A percentile compares a stretch with the other conserved stretches of the same genome.
phyloP scores from a whole-genome alignment of 2,329 filamentous ascomycete genomes.

The Epichloe scottii region DNA sequence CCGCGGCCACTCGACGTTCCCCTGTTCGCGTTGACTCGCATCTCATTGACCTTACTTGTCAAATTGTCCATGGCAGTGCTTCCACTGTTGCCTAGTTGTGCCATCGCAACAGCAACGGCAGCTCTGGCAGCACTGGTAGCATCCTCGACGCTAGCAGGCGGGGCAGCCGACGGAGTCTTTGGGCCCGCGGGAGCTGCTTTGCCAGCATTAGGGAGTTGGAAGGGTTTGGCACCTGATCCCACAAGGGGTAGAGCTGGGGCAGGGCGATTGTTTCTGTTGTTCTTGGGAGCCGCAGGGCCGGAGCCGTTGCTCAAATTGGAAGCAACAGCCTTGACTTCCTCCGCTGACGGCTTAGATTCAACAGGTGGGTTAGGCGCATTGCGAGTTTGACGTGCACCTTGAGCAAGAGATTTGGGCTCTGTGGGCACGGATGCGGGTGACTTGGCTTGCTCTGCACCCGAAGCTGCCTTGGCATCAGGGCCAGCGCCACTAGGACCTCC shows the following conservation, averaged over 20 bases:
- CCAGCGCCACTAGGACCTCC: constrained; percentile 34
- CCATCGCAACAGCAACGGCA: constrained; percentile 71
- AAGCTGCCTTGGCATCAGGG: constrained; percentile 33
- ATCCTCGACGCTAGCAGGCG: constrained; percentile 38
- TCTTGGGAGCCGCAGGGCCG: constrained; percentile 23
- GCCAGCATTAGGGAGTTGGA: constrained; percentile 19
- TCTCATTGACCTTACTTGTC: constrained; percentile 63
- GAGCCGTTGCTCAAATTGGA: constrained; percentile 28
- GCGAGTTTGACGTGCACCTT: constrained; percentile 33
- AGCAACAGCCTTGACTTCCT: constrained; percentile 30
- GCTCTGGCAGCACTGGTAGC: constrained; percentile 64
- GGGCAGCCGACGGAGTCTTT: constrained; percentile 25
- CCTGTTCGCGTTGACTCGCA: constrained; percentile 51
- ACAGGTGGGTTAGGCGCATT: constrained; percentile 50
- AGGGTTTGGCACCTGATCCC: constrained; percentile 29
- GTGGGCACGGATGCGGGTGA: constrained; percentile 32
- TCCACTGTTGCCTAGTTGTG: constrained; percentile 43
- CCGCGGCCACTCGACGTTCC: constrained; percentile 37
- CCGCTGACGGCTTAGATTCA: constrained; percentile 52
- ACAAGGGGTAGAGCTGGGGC: constrained; percentile 55
- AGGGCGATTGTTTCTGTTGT: constrained; percentile 33
- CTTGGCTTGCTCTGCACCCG: constrained; percentile 35
- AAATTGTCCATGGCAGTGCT: constrained; percentile 54
- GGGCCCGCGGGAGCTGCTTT: constrained; percentile 19
- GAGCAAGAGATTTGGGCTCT: constrained; percentile 40